These are phyloP conservation scores for Neonectria sp. DNA, from an alignment of 2,329 filamentous ascomycete genomes.

Conservation along the genomic window DNA sequence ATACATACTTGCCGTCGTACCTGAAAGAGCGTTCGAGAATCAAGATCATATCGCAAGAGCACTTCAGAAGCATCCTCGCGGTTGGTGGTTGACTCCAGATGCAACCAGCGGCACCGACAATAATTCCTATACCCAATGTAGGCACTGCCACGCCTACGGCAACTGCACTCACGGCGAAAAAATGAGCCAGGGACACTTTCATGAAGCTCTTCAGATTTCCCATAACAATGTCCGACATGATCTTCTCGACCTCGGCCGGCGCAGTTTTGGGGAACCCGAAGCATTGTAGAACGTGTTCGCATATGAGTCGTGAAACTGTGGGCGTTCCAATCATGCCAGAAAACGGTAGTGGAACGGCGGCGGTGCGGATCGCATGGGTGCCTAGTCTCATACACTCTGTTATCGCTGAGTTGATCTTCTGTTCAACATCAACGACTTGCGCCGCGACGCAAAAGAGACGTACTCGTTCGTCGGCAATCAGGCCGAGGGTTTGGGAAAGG, in stretches of 20 bases:
- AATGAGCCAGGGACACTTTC: constrained; percentile 42
- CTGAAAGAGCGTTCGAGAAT: constrained; percentile 44
- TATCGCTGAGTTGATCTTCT: constrained; percentile 50
- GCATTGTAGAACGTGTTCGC: constrained; percentile 46
- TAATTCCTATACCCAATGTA: constrained; percentile 38
- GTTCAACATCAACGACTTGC: constrained; percentile 50
- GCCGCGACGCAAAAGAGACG: constrained; percentile 50
- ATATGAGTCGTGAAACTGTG: constrained; percentile 47
- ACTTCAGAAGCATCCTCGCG: constrained; percentile 45
- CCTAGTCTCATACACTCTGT: constrained; percentile 49
- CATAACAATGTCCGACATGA: constrained; percentile 45
- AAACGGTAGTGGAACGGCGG: constrained; percentile 43
- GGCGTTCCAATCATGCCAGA: constrained; percentile 45
- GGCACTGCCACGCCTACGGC: constrained; percentile 39
- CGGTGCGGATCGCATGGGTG: constrained; percentile 46
- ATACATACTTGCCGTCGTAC: constrained; percentile 46
- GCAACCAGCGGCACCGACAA: constrained; percentile 39
- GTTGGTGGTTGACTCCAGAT: constrained; percentile 39
- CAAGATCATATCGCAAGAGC: constrained; percentile 46
- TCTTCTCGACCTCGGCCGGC: constrained; percentile 40
- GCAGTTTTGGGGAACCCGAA: constrained; percentile 47
- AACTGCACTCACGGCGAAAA: constrained; percentile 29
- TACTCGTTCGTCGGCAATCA: constrained; percentile 49
- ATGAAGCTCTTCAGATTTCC: constrained; percentile 41
- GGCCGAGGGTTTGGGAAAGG: constrained; percentile 45